phyloP scores from a whole-genome alignment of 176 grass and related monocot genomes.

The Carex cristatella region DNA sequence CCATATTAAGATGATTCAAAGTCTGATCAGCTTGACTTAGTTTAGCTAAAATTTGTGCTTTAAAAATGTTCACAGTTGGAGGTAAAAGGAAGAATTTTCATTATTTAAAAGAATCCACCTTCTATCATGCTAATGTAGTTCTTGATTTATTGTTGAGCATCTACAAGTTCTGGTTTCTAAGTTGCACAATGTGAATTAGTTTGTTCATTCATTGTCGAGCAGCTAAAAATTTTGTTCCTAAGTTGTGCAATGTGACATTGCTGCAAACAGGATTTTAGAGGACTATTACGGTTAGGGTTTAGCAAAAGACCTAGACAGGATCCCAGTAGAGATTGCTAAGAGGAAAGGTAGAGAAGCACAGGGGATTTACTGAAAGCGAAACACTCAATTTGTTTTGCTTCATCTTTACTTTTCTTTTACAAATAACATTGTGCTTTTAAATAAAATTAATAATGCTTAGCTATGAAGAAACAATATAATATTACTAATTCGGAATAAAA shows the following conservation, averaged over 20 bases:
- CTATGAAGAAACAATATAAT: background rate
- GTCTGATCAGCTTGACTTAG: background rate
- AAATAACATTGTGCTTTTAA: background rate
- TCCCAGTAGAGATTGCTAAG: background rate
- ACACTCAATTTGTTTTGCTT: background rate
- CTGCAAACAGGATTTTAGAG: background rate
- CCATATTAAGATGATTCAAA: background rate
- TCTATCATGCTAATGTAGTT: background rate
- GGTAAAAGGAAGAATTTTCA: background rate
- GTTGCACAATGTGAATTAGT: background rate
- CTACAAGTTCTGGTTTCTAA: background rate
- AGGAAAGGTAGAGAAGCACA: background rate
- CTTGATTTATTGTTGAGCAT: constrained; percentile 1
- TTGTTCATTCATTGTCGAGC: background rate
- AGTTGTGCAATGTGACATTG: background rate
- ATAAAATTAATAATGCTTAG: background rate
- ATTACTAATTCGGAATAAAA: background rate
- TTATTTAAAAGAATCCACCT: background rate
- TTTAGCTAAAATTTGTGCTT: background rate
- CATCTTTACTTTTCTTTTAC: background rate
- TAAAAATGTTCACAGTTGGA: background rate
- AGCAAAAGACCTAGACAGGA: background rate
- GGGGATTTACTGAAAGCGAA: background rate
- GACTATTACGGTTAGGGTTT: background rate
- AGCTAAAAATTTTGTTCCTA: background rate